phyloP scores from a whole-genome alignment of 345 rosid species.

The Viola odorata region DNA sequence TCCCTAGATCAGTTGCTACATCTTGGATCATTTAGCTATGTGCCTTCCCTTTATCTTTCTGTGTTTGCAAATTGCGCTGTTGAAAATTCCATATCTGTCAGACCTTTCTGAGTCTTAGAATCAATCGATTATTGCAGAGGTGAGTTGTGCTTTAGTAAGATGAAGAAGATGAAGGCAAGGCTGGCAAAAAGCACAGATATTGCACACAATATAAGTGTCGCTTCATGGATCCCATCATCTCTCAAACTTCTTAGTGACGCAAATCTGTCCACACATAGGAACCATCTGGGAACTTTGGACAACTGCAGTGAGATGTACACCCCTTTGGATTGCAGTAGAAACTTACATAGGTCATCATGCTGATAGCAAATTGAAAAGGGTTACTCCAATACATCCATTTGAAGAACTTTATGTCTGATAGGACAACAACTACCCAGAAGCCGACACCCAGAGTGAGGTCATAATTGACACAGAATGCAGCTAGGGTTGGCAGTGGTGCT shows the following conservation, averaged over 20 bases:
- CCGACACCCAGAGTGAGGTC: slow-evolving; percentile 28
- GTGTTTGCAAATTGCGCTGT: too few relatives aligned
- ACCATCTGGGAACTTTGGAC: slow-evolving; percentile 26
- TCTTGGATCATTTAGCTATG: too few relatives aligned
- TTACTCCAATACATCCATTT: slow-evolving; percentile 33
- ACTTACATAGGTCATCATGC: slow-evolving; percentile 16
- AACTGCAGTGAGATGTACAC: slow-evolving; percentile 23
- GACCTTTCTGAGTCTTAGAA: background rate
- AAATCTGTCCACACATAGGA: slow-evolving; percentile 27
- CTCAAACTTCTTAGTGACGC: slow-evolving; percentile 26
- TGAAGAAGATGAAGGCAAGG: slow-evolving; percentile 27
- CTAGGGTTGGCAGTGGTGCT: slow-evolving; percentile 31
- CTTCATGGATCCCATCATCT: slow-evolving; percentile 15
- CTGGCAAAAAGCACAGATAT: slow-evolving; percentile 26
- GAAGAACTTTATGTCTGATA: slow-evolving; percentile 27
- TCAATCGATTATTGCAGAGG: slow-evolving; percentile 8
- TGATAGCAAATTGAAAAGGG: slow-evolving; percentile 25
- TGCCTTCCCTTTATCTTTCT: too few relatives aligned
- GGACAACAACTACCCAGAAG: slow-evolving; percentile 30
- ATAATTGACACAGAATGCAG: slow-evolving; percentile 33
- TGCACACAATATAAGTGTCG: slow-evolving; percentile 19
- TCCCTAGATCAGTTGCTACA: background rate
- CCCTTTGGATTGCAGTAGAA: slow-evolving; percentile 19
- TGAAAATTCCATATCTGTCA: background rate
- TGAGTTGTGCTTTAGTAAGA: slow-evolving; percentile 29